Evolutionary conservation across 1,284 basidiomycete species (phyloP).

Genomic region (Microbotryum silenes-acaulis): DNA sequence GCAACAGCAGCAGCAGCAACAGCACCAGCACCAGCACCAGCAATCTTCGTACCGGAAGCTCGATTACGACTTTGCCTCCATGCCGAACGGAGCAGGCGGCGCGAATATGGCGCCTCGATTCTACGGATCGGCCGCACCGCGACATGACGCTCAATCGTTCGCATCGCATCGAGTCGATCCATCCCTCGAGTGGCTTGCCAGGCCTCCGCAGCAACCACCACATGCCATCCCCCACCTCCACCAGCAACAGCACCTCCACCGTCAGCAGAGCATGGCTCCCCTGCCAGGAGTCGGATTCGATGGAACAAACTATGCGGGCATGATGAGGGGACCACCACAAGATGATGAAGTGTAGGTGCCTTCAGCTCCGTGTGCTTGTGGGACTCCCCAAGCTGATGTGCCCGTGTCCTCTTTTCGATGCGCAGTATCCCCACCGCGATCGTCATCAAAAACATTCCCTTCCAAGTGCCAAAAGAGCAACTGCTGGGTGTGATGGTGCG

Average conservation of each 20-base stretch:
- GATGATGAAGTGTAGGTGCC: conserved; percentile 21
- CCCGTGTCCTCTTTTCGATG: conserved; percentile 38
- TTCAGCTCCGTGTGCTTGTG: neutral
- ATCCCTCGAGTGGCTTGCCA: neutral
- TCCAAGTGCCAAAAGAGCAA: conserved; percentile 93
- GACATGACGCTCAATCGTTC: too few species aligned
- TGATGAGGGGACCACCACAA: neutral
- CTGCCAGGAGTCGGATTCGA: too few species aligned
- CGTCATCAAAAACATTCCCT: conserved; percentile 99
- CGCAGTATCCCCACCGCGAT: conserved; percentile 92
- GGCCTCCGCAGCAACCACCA: neutral
- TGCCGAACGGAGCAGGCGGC: too few species aligned
- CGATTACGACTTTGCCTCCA: too few species aligned
- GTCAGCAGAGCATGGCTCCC: too few species aligned
- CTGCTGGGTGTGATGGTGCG: conserved; percentile 89
- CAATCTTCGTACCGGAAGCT: too few species aligned
- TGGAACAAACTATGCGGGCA: neutral
- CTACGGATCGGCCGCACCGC: too few species aligned
- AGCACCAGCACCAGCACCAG: too few species aligned
- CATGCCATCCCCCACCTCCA: neutral
- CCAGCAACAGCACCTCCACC: neutral
- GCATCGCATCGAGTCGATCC: too few species aligned
- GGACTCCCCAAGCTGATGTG: neutral
- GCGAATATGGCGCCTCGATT: too few species aligned
- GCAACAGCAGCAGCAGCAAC: too few species aligned